Evolutionary conservation across 495 filamentous ascomycete genomes (phyloP), one percentile per base, ranked within the genome.

Genomic region (Aspergillus conjunctus): DNA sequence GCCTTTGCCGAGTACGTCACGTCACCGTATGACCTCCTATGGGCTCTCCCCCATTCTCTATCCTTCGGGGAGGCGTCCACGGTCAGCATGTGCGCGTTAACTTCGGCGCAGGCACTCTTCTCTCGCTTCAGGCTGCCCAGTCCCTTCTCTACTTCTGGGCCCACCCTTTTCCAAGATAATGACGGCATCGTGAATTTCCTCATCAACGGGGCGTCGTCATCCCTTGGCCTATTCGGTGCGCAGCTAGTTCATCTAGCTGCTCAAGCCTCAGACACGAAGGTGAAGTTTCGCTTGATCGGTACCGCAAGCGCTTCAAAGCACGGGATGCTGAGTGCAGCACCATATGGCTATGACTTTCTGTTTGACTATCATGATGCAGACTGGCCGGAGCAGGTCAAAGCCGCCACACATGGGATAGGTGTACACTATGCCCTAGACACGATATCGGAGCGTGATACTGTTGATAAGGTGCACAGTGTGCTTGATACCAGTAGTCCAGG

Each of bases 81-180:
- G 46, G 46, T 49, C 17, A 49, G 46, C 46, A 49, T 49, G 46
- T 49, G 46, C 46, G 46, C 46, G 10, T 21, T 49, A 21, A 49
- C 46, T 10, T 18, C 17, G 9, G 46, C 46, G 46, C 46, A 49
- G 17, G 46, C 46, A 8, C 46, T 49, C 15, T 49, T 49, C 46
- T 22, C 46, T 10, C 8, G 46, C 8, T 49, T 49, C 46, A 18
- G 46, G 17, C 46, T 49, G 4, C 46, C 46, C 17, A 21, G 46
- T 12, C 46, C 46, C 17, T 49, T 49, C 20, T 49, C 18, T 46
- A 8, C 44, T 21, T 21, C 44, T n/a, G 44, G 17, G 20, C 33
- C 33, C 33, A 12, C 33, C 7, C 12, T 37, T 37, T 12, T 12
- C 33, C 33, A 6, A 37, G 33, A n/a, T n/a, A n/a, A 37, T 37